phyloP scores from a whole-genome alignment of 805 yeast species.

The Starmerella apicola region DNA sequence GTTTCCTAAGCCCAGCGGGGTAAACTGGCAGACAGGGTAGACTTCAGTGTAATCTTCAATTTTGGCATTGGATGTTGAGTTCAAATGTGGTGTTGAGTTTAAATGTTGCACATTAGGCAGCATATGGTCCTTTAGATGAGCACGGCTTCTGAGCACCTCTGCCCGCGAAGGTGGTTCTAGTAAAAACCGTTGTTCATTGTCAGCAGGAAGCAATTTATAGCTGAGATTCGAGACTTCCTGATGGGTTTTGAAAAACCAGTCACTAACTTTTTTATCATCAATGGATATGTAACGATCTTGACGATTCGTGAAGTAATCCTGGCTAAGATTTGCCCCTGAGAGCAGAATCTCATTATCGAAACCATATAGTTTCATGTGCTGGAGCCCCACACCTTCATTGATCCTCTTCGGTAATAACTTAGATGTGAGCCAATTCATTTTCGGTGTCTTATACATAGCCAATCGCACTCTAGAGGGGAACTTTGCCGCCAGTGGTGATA shows the following conservation, averaged over 20 bases:
- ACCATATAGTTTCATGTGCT: conserved; percentile 96
- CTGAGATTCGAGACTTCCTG: conserved; percentile 55
- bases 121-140: conserved; percentile 46
- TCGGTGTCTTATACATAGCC: conserved; percentile 83
- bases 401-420: conserved; percentile 63
- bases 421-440: conserved; percentile 54
- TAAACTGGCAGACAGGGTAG: conserved; percentile 83
- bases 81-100: too few relatives aligned
- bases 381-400: conserved; percentile 85
- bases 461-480: conserved; percentile 57
- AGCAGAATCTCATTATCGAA: conserved; percentile 80
- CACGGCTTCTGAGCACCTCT: conserved; percentile 31
- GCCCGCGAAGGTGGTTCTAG: neutral
- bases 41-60: conserved; percentile 45
- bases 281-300: conserved; percentile 86
- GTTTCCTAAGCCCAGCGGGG: conserved; percentile 74
- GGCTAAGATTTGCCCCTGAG: conserved; percentile 82
- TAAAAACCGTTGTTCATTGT: conserved; percentile 3
- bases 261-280: conserved; percentile 42
- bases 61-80: neutral
- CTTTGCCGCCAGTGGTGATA: conserved; percentile 52
- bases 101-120: too few relatives aligned
- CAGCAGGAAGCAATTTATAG: conserved; percentile 38
- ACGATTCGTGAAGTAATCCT: conserved; percentile 85
- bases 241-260: conserved; percentile 66